Evolutionary conservation across 2,329 filamentous ascomycete genomes (phyloP), one percentile per base, ranked within the genome.

Genomic region (Sporothrix variecibatus): DNA sequence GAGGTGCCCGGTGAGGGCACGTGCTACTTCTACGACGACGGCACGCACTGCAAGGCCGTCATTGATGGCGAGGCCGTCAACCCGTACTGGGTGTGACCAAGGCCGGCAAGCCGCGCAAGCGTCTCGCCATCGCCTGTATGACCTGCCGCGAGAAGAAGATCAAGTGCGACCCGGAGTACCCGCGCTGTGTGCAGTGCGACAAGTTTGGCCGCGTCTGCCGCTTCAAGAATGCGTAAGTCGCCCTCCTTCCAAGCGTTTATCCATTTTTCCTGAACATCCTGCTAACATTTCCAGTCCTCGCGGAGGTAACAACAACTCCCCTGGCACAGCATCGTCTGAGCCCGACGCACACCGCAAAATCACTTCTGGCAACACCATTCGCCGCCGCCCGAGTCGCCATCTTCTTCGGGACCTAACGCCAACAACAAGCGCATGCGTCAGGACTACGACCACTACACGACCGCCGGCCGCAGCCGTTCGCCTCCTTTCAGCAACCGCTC

Each of bases 121-220:
- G 95, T 73, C 86, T 97, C 73, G 94, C 95, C 31, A 94, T 97
- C 81, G 94, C 94, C n/a, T 98, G 95, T 80, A 87, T 97, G 74
- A 96, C 94, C 15, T 98, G 95, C 81, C 90, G 95, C 70, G 94
- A 97, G 84, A 98, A 97, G 89, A 98, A 97, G 86, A 97, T 98
- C 84, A 97, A 97, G 82, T 98, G 95, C 80, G 94, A 97, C 77
- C 95, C 94, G 1, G 94, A 95, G 78, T 92, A 90, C 77, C 93
- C 93, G 53, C 94, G 94, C 78, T 98, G 95, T 79, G 89, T 95
- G 72, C 94, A 97, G 83, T 98, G 95, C 81, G 92, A 96, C 81
- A 97, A 97, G 84, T 95, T 95, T 80, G 94, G 94, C 73, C 89
- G 94, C 67, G 86, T 92, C 23, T 97, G 95, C 88, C 92, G 92